These are phyloP conservation scores for Pleurostoma richardsiae DNA, from an alignment of 2,329 filamentous ascomycete genomes.

Conservation along the genomic window DNA sequence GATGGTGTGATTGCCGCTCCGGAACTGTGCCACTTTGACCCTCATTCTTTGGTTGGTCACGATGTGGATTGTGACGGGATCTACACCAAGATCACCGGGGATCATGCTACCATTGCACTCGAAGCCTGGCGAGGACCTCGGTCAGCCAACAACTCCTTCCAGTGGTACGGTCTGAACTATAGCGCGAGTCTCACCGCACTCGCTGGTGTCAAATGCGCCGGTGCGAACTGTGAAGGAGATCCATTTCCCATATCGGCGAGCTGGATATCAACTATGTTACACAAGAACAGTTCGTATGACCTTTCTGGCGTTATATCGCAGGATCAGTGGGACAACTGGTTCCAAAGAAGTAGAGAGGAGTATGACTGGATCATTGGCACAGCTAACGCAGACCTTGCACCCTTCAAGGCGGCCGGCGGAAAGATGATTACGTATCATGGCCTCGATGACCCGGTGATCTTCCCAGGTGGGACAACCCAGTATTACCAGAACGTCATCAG, in stretches of 20 bases:
- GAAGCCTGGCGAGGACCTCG: slow-evolving; percentile 2
- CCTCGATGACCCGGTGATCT: slow-evolving; percentile 11
- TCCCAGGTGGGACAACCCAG: slow-evolving; percentile 10
- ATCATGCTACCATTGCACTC: slow-evolving; percentile 4
- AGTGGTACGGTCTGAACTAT: neutral
- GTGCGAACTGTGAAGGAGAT: neutral
- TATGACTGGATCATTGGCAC: slow-evolving; percentile 1
- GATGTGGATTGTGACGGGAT: neutral
- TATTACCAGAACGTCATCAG: slow-evolving; percentile 19
- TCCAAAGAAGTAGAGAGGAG: no score
- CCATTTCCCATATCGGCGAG: neutral
- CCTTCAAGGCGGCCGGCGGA: slow-evolving; percentile 2
- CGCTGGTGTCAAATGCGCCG: neutral
- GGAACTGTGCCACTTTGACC: slow-evolving; percentile 3
- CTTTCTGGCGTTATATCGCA: neutral
- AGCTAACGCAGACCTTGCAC: slow-evolving; percentile 2
- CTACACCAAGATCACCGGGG: neutral
- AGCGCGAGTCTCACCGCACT: neutral
- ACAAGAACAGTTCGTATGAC: neutral
- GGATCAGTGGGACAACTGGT: neutral
- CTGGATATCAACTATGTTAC: neutral
- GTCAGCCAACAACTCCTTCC: neutral
- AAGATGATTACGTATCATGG: slow-evolving; percentile 7
- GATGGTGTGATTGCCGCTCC: slow-evolving; percentile 3
- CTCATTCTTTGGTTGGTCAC: slow-evolving; percentile 1